A percentile compares a stretch with the other conserved stretches of the same genome.
Evolutionary conservation across 805 yeast genomes (phyloP).

Genomic region (Starmerella khaoyaiensis): DNA sequence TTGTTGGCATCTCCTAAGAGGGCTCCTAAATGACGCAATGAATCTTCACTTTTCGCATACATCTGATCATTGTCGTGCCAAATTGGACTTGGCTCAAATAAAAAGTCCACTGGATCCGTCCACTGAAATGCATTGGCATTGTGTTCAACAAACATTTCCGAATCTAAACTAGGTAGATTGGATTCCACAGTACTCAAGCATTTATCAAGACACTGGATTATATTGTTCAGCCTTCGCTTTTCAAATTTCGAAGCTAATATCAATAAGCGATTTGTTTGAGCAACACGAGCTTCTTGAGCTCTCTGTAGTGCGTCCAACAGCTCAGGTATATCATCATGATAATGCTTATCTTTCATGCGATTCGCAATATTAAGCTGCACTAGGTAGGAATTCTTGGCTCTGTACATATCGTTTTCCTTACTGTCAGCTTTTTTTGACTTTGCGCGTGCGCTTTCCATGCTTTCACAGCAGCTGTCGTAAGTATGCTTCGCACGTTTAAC

Average conservation of each 20-base stretch:
- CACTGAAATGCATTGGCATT: conserved; percentile 43
- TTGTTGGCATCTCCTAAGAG: conserved; percentile 30
- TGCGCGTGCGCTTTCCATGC: conserved; percentile 67
- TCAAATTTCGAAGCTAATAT: conserved; percentile 50
- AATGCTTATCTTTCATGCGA: conserved; percentile 82
- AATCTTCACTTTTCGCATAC: conserved; percentile 35
- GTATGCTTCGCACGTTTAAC: conserved; percentile 52
- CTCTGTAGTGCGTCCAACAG: conserved; percentile 72
- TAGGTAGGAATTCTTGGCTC: conserved; percentile 71
- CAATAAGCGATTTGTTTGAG: conserved; percentile 56
- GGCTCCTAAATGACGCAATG: conserved; percentile 28
- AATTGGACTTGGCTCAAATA: conserved; percentile 74
- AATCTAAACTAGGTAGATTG: conserved; percentile 62
- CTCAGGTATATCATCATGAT: conserved; percentile 87
- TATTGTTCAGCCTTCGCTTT: conserved; percentile 36
- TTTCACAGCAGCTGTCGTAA: conserved; percentile 71
- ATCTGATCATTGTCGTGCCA: conserved; percentile 94
- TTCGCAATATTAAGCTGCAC: conserved; percentile 74
- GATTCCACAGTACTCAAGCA: conserved; percentile 48
- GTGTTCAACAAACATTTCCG: conserved; percentile 87
- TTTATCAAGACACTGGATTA: conserved; percentile 34
- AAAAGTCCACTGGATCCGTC: conserved; percentile 78
- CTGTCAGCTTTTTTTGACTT: conserved; percentile 55
- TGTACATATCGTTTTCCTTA: conserved; percentile 69
- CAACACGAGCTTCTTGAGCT: conserved; percentile 64